Evolutionary conservation across 106 monocot species (phyloP).

Genomic region (Ottelia alismoides): DNA sequence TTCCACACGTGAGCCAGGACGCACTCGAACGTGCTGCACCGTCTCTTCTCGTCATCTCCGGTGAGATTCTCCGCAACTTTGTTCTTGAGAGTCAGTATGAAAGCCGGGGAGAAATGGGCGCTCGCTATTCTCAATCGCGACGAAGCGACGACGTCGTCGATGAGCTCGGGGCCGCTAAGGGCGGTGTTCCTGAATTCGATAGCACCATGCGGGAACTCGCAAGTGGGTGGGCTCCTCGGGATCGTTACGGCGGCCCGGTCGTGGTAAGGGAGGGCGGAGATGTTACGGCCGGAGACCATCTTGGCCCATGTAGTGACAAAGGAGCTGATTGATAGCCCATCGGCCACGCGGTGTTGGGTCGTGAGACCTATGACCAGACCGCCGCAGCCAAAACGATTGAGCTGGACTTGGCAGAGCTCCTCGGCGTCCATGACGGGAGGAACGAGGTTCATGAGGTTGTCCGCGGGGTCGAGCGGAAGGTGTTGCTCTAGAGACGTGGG

Average conservation of each 20-base stretch:
- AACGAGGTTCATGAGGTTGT: not conserved
- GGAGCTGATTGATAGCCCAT: slow-evolving; percentile 2
- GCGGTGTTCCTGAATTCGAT: slow-evolving; percentile 5
- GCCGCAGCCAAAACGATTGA: slow-evolving; percentile 10
- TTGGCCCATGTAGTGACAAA: slow-evolving; percentile 1
- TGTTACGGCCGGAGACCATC: not conserved
- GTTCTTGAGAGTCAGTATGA: not conserved
- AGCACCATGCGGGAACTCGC: slow-evolving; percentile 1
- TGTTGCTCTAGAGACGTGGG: not conserved
- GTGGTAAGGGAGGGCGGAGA: slow-evolving; percentile 2
- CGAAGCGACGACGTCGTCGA: no score
- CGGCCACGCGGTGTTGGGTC: slow-evolving; percentile 1
- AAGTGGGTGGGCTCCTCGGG: slow-evolving; percentile 1
- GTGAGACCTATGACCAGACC: slow-evolving; percentile 3
- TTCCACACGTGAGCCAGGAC: slow-evolving; percentile 14
- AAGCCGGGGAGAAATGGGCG: slow-evolving; percentile 1
- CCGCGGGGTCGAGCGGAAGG: slow-evolving; percentile 1
- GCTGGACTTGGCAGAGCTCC: slow-evolving; percentile 8
- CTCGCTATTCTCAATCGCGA: not conserved
- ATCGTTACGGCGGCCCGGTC: slow-evolving; percentile 2
- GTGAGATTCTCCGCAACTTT: no score
- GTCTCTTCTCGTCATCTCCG: not conserved
- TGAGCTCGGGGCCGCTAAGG: no score
- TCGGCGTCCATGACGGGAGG: not conserved
- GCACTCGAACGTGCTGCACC: slow-evolving; percentile 13